phyloP scores from a whole-genome alignment of 2,329 filamentous ascomycete genomes.

The Diaporthe capsici region DNA sequence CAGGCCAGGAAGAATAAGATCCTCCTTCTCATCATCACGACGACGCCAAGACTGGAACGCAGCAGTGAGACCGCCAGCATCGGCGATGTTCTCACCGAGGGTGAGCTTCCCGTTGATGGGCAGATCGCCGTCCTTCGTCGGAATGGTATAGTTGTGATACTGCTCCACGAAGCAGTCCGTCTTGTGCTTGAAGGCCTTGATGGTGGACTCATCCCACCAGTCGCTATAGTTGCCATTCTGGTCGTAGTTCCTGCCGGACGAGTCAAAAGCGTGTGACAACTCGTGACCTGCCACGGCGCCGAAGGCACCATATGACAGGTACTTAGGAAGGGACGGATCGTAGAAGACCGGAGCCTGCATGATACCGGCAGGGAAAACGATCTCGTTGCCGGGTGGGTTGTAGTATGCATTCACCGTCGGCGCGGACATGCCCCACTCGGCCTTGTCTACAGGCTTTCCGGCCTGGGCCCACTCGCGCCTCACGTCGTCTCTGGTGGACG shows the following conservation, averaged over 20 bases:
- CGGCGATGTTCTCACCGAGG: conserved; percentile 79
- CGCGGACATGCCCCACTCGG: conserved; percentile 72
- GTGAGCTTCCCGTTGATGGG: conserved; percentile 75
- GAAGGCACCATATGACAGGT: conserved; percentile 78
- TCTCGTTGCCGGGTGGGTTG: conserved; percentile 74
- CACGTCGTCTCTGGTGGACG: conserved; percentile 63
- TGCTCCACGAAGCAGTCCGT: conserved; percentile 78
- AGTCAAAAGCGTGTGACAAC: conserved; percentile 79
- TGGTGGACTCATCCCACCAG: conserved; percentile 76
- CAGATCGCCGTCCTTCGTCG: conserved; percentile 67
- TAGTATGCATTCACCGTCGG: conserved; percentile 78
- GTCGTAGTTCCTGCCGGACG: conserved; percentile 74
- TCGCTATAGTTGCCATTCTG: conserved; percentile 74
- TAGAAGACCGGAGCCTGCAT: conserved; percentile 77
- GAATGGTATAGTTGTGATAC: conserved; percentile 72
- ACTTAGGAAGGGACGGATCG: conserved; percentile 72
- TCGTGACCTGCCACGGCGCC: conserved; percentile 78
- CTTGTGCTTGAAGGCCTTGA: conserved; percentile 69
- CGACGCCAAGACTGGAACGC: conserved; percentile 77
- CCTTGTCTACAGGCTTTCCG: conserved; percentile 71
- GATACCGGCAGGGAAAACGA: conserved; percentile 78
- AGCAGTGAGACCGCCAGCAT: conserved; percentile 75
- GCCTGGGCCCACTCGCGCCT: conserved; percentile 68
- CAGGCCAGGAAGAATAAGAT: conserved; percentile 71
- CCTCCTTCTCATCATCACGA: conserved; percentile 64